Evolutionary conservation across 106 monocot species (phyloP).

Genomic region (Dendrobium huoshanense): DNA sequence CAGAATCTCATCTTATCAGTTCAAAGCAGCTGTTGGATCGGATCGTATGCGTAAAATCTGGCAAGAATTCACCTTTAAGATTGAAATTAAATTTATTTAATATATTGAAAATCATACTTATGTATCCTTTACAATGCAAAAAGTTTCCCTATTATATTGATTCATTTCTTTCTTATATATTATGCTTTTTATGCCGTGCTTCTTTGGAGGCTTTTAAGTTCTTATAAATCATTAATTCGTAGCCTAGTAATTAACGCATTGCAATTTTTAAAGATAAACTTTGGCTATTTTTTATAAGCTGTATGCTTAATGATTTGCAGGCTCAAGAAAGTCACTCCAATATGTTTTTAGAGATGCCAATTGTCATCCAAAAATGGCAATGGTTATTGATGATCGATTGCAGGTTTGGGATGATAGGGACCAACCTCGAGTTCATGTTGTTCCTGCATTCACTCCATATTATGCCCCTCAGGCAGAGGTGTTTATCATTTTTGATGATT

Average conservation of each 20-base stretch:
- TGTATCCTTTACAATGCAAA: not conserved
- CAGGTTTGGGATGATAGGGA: slow-evolving; percentile 92
- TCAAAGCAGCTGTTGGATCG: slow-evolving; percentile 57
- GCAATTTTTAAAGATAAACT: not conserved
- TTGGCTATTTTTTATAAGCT: not conserved
- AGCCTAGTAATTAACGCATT: not conserved
- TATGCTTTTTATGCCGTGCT: not conserved
- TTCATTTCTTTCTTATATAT: not conserved
- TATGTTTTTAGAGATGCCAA: slow-evolving; percentile 73
- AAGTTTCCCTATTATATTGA: not conserved
- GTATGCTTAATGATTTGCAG: slow-evolving; percentile 15
- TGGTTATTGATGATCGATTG: slow-evolving; percentile 93
- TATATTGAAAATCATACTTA: not conserved
- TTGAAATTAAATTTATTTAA: not conserved
- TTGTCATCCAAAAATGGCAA: slow-evolving; percentile 91
- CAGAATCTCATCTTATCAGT: slow-evolving; percentile 68
- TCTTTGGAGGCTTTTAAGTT: not conserved
- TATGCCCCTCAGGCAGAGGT: slow-evolving; percentile 99
- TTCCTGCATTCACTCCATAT: slow-evolving; percentile 87
- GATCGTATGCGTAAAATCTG: slow-evolving; percentile 86
- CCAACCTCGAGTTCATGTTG: slow-evolving; percentile 91
- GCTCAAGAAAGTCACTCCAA: slow-evolving; percentile 65
- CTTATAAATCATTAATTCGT: not conserved
- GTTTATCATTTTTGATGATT: not conserved
- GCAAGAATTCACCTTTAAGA: slow-evolving; percentile 24